Base-by-base conservation (phyloP, 1,284 basidiomycete genomes). In the Heterobasidion annosum region DNA sequence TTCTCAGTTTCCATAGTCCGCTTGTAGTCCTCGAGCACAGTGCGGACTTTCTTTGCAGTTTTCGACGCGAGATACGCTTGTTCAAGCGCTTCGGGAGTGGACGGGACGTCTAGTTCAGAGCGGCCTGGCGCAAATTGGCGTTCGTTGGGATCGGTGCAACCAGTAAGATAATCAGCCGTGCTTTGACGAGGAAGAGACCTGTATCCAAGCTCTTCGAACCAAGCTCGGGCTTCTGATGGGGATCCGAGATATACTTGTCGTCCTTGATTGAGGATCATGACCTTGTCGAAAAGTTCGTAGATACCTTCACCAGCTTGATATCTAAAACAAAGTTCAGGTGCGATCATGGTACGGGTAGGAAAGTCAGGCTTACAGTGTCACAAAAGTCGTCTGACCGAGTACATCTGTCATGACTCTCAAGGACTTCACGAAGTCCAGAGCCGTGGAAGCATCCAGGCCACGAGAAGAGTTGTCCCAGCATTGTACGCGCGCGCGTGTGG, bases 381-480 rank as follows among this genome's bases (percentile, higher is more conserved):
- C 83, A 63, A 94, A 85, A n/a, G 86, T 89, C 9, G 90, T 85
- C 63, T 85, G 82, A 7, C 82, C 81, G 7, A 86, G 73, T 15
- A 93, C 69, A 65, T 94, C 89, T 4, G 90, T 89, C 75, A 90
- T 82, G 15, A 88, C 73, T 34, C 91, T 78, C 58, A 95, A 71
- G 57, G 81, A 78, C 68, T 83, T 85, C 58, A 76, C 81, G 59
- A 88, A 93, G 64, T 91, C 87, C 35, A 94, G 74, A 0, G 92
- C 91, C 6, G 91, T 94, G 37, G 84, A 85, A 1, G 92, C 88
- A 63, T 96, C 92, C 48, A 96, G 76, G 58, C 93, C 91, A 51
- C 90, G 79, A 2, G 89, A 91, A 0, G 88, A 86, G 61, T 91
- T 91, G 68, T 93, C 91, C 85, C 88, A 93, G 57, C 79, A 82